phyloP scores from a whole-genome alignment of 768 basidiomycete genomes.

The Sporobolomyces phaffii region DNA sequence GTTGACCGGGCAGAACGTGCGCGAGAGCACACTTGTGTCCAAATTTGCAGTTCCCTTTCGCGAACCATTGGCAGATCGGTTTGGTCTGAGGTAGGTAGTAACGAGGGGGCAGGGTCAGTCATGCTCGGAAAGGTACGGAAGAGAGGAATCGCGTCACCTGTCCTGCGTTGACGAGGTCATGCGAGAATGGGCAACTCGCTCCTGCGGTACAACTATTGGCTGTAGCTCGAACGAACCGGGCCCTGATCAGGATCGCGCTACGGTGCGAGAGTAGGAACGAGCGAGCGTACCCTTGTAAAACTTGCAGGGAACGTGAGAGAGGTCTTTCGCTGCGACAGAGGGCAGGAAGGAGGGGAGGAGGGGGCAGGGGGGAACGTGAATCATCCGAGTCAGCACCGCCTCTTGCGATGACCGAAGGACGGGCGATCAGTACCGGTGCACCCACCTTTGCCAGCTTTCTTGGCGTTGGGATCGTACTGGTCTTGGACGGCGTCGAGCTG shows the following conservation, averaged over 20 bases:
- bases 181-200: constrained; percentile 91
- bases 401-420: neutral
- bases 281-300: constrained; percentile 68
- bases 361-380: too few relatives aligned
- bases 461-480: neutral
- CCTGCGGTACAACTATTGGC: constrained; percentile 72
- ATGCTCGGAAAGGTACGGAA: constrained; percentile 53
- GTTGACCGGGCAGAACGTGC: constrained; percentile 88
- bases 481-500: neutral
- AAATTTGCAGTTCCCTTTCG: constrained; percentile 86
- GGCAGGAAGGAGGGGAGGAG: too few relatives aligned
- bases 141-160: constrained; percentile 2
- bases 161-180: constrained; percentile 64
- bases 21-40: constrained; percentile 77
- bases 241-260: neutral
- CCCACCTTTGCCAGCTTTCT: constrained; percentile 14
- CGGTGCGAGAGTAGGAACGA: neutral
- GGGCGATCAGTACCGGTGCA: too few relatives aligned
- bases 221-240: constrained; percentile 39
- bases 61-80: constrained; percentile 51
- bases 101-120: constrained; percentile 48
- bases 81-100: constrained; percentile 36
- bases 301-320: constrained; percentile 95
- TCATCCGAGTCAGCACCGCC: constrained; percentile 3
- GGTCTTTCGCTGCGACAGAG: constrained; percentile 42